Evolutionary conservation across 2,329 filamentous ascomycete genomes (phyloP).

Genomic region (Epichloe sibirici): DNA sequence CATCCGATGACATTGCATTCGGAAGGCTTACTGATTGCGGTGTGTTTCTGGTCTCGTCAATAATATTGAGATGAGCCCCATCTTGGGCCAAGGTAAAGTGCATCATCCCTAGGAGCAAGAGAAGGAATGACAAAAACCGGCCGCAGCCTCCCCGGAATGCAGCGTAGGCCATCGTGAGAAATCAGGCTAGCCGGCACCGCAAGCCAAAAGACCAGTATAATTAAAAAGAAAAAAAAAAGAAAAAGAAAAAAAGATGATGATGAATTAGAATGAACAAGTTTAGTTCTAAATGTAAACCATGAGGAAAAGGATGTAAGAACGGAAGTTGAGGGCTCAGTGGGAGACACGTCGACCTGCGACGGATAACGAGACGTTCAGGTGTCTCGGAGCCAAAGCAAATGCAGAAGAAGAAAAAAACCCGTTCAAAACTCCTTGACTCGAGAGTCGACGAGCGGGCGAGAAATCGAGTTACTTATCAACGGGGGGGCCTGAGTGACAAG

Average conservation of each 20-base stretch:
- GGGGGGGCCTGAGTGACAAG: background rate
- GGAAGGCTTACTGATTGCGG: background rate
- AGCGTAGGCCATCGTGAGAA: background rate
- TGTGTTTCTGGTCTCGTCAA: background rate
- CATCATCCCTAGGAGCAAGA: background rate
- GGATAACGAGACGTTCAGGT: background rate
- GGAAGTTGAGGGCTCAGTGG: too few relatives aligned
- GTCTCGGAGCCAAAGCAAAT: background rate
- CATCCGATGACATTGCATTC: background rate
- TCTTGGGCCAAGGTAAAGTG: background rate
- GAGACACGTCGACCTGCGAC: background rate
- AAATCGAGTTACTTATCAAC: background rate
- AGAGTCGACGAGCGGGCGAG: background rate
- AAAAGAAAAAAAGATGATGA: background rate
- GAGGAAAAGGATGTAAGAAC: too few relatives aligned
- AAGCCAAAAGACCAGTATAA: background rate
- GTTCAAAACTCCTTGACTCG: background rate
- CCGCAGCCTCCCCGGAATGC: background rate
- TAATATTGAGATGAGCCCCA: too few relatives aligned
- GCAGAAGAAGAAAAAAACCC: background rate
- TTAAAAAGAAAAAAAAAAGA: background rate
- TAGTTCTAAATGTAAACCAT: too few relatives aligned
- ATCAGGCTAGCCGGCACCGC: background rate
- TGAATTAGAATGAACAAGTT: too few relatives aligned
- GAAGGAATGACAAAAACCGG: background rate